These are phyloP conservation scores for Chaetoscypha palmicola DNA, from an alignment of 2,329 filamentous ascomycete genomes.

Conservation along the genomic window DNA sequence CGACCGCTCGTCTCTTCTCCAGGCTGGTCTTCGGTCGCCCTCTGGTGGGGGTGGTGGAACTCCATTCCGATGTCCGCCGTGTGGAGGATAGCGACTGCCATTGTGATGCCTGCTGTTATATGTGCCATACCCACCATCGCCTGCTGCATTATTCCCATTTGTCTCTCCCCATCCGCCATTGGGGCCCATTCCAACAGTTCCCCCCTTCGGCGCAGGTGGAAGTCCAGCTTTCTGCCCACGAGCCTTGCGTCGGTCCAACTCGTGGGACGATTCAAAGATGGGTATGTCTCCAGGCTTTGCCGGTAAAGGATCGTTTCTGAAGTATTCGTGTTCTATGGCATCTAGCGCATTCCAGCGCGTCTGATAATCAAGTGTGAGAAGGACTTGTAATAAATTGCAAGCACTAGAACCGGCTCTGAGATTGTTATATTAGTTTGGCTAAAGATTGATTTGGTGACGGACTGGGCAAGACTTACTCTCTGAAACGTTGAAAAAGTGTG, in stretches of 20 bases:
- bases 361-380: conserved; percentile 84
- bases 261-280: conserved; percentile 87
- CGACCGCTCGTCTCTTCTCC: conserved; percentile 26
- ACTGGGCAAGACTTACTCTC: conserved; percentile 45
- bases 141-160: background rate
- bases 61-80: conserved; percentile 24
- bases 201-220: conserved; percentile 86
- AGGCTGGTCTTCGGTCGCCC: conserved; percentile 30
- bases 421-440: conserved; percentile 19
- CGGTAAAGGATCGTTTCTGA: conserved; percentile 70
- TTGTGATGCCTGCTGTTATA: conserved; percentile 25
- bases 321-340: conserved; percentile 87
- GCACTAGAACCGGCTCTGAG: conserved; percentile 62
- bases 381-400: conserved; percentile 71
- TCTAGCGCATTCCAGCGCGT: conserved; percentile 88
- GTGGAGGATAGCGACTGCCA: conserved; percentile 22
- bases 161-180: conserved; percentile 33
- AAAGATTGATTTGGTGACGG: conserved; percentile 8
- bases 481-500: conserved; percentile 67
- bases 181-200: conserved; percentile 70
- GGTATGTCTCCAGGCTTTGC: conserved; percentile 83
- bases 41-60: conserved; percentile 20
- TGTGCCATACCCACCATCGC: conserved; percentile 22
- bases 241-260: conserved; percentile 88
- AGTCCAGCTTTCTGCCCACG: conserved; percentile 77